These are phyloP conservation scores for Coemansia sp. DNA, from an alignment of 371 early-diverging fungal species.

Conservation along the genomic window DNA sequence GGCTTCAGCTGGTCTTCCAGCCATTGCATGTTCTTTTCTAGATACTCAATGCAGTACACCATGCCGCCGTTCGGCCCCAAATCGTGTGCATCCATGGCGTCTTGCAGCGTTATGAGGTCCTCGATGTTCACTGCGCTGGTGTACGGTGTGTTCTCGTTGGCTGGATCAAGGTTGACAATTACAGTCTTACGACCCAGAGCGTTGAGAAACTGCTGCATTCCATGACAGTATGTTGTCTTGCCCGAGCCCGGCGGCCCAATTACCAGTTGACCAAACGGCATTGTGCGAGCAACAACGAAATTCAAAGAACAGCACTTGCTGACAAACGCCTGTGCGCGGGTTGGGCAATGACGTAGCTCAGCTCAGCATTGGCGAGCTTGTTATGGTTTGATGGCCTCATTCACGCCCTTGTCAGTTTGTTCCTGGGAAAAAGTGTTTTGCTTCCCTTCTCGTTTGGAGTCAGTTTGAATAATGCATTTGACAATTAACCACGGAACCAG, in stretches of 20 bases:
- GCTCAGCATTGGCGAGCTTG: no score
- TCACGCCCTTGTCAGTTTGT: no score
- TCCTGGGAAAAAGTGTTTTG: no score
- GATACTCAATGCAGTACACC: slow-evolving; percentile 93
- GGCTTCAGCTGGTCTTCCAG: slow-evolving; percentile 77
- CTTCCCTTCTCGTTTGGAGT: no score
- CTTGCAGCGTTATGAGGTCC: slow-evolving; percentile 93
- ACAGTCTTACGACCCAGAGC: slow-evolving; percentile 78
- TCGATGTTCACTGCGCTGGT: slow-evolving; percentile 86
- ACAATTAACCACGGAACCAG: slow-evolving; percentile 8
- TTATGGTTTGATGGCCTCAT: no score
- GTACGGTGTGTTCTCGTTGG: slow-evolving; percentile 87
- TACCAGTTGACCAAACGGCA: slow-evolving; percentile 67
- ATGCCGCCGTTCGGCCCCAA: slow-evolving; percentile 99
- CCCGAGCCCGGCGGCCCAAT: slow-evolving; percentile 98
- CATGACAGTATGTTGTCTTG: slow-evolving; percentile 96
- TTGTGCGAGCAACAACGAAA: background rate
- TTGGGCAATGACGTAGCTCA: no score
- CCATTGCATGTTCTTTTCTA: slow-evolving; percentile 94
- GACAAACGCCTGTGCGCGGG: no score
- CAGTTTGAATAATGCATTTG: slow-evolving; percentile 10
- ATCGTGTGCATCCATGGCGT: slow-evolving; percentile 92
- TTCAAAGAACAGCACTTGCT: no score
- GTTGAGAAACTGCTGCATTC: slow-evolving; percentile 84
- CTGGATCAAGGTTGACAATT: slow-evolving; percentile 98